Evolutionary conservation across 2,329 filamentous ascomycete genomes (phyloP), one percentile per base, ranked within the genome.

Genomic region (Cercospora sesami): DNA sequence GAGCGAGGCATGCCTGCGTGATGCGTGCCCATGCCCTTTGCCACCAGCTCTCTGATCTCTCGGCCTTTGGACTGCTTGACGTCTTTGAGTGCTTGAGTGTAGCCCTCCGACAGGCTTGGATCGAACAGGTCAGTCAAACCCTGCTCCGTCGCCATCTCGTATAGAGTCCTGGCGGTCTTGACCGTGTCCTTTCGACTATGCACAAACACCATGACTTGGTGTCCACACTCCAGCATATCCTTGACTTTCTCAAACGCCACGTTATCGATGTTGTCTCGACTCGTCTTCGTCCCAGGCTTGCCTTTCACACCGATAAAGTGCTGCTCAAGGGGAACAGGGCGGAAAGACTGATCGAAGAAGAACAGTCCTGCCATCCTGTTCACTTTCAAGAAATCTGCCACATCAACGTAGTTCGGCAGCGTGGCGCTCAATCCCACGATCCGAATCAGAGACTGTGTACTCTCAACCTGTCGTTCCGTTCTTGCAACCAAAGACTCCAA

Each of bases 181-280:
- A 96, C 88, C 0, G 96, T 99, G 74, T 99, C 96, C 77, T 96
- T 94, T 28, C 95, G 87, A 0, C 94, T 97, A 79, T 99, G 96
- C 10, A 99, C 96, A 79, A 99, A 99, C 0, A 99, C 94, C 96
- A 99, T 99, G 72, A 99, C 87, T 79, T 99, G 95, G 75, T 99
- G 95, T n/a, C 92, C 94, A 67, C 85, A 84, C 76, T 93, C 88
- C 3, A 99, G 84, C 94, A 99, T 97, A 63, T 95, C 91, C 73
- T 89, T 90, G 58, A 97, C 93, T 78, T 99, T 99, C 73, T 98
- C 94, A 77, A 96, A 99, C 0, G 93, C 89, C 2, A 93, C 89
- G 26, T 86, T 86, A 73, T 99, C 95, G 30, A 99, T 83, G 72
- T 98, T 98, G 42, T 97, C 94, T 66, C 91, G 89, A 8, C 92